Evolutionary conservation across 192 early-diverging fungal species (phyloP).

Genomic region (Backusella sp.): DNA sequence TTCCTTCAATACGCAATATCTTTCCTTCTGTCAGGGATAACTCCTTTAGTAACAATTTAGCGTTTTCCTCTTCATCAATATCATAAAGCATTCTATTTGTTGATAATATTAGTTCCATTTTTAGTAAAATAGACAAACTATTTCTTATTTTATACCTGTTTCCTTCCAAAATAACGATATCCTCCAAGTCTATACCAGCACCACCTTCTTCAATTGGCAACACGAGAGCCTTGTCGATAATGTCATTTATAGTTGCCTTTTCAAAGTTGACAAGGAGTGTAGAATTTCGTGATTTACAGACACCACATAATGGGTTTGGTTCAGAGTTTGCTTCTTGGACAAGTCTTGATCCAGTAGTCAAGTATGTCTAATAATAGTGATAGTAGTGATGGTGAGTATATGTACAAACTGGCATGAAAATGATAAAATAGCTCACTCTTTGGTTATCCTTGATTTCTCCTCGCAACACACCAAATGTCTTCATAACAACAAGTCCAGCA

Average conservation of each 20-base stretch:
- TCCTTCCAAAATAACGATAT: slow-evolving; percentile 69
- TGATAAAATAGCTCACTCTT: slow-evolving; percentile 38
- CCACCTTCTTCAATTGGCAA: slow-evolving; percentile 41
- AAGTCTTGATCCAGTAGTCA: slow-evolving; percentile 61
- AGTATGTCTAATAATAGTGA: slow-evolving; percentile 45
- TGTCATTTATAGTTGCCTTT: slow-evolving; percentile 62
- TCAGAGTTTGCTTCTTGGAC: slow-evolving; percentile 58
- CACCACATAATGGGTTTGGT: slow-evolving; percentile 76
- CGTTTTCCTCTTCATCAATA: slow-evolving; percentile 86
- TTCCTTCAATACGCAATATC: slow-evolving; percentile 61
- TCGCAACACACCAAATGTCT: slow-evolving; percentile 75
- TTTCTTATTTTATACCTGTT: slow-evolving; percentile 45
- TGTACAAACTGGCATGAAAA: neutral
- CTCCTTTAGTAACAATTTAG: slow-evolving; percentile 50
- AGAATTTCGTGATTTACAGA: slow-evolving; percentile 70
- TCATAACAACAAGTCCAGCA: slow-evolving; percentile 90
- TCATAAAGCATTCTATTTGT: slow-evolving; percentile 76
- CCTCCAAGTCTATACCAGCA: slow-evolving; percentile 60
- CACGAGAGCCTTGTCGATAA: slow-evolving; percentile 53
- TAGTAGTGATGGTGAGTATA: neutral
- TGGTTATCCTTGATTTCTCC: slow-evolving; percentile 49
- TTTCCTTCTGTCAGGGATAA: slow-evolving; percentile 61
- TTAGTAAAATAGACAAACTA: neutral
- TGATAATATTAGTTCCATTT: neutral
- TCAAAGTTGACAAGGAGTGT: slow-evolving; percentile 56